These are phyloP conservation scores for Anisodus tanguticus DNA, from an alignment of 257 asterid species.

Conservation along the genomic window DNA sequence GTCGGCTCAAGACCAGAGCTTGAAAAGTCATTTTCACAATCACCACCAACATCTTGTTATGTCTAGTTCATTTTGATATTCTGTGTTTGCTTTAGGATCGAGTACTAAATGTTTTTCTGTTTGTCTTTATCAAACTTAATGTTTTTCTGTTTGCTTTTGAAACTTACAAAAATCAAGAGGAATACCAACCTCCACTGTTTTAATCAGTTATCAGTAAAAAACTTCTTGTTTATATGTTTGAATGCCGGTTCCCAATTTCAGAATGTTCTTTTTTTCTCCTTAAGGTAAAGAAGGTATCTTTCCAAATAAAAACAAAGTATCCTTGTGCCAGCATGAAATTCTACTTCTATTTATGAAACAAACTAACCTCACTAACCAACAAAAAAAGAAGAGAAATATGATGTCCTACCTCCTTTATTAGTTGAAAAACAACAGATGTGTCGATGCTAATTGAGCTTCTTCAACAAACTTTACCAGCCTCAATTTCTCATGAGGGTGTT, in stretches of 20 bases:
- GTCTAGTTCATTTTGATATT: conserved; percentile 7
- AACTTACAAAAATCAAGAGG: conserved; percentile 24
- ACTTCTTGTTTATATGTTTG: conserved; percentile 17
- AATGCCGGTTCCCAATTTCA: not conserved
- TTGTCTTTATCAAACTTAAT: not conserved
- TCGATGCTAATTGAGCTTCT: not conserved
- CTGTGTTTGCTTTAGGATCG: conserved; percentile 2
- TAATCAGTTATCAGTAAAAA: conserved; percentile 26
- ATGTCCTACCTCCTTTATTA: not conserved
- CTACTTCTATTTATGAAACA: not conserved
- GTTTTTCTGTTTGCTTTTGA: conserved; percentile 7
- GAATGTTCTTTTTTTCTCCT: not conserved
- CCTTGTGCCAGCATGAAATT: not conserved
- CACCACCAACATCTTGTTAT: conserved; percentile 12
- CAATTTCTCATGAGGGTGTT: not conserved
- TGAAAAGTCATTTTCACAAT: conserved; percentile 5
- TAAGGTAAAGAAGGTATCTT: not conserved
- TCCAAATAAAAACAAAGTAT: not conserved
- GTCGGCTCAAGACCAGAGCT: conserved; percentile 31
- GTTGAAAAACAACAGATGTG: not conserved
- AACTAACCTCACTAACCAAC: conserved; percentile 4
- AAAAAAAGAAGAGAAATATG: not conserved
- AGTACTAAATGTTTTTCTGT: not conserved
- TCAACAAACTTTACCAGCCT: not conserved
- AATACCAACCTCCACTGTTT: conserved; percentile 24